phyloP scores from a whole-genome alignment of 1,284 basidiomycete genomes.

The Erythrobasidium hasegawianum region DNA sequence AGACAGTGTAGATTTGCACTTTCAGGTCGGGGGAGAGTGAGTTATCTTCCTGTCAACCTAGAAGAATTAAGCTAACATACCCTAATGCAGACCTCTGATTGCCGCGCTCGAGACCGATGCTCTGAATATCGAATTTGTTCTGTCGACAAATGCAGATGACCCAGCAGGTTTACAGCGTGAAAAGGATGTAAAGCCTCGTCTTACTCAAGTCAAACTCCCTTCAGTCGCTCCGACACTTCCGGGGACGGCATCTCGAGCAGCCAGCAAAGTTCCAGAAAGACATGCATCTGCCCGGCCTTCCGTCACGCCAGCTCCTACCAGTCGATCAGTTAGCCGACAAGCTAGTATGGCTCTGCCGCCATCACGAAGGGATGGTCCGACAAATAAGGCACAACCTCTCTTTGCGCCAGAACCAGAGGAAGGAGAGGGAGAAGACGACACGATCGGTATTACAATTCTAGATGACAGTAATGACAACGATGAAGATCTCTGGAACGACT shows the following conservation, averaged over 20 bases:
- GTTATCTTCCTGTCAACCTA: too few relatives aligned
- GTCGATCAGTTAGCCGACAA: neutral
- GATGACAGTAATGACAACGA: conserved; percentile 26
- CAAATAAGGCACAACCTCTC: conserved; percentile 15
- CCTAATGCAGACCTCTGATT: conserved; percentile 32
- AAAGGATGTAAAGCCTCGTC: conserved; percentile 31
- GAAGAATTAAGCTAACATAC: too few relatives aligned
- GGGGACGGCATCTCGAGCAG: neutral
- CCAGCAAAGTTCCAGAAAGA: neutral
- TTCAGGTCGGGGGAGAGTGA: conserved; percentile 35
- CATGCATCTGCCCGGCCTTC: neutral
- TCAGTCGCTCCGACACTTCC: neutral
- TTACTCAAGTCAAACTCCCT: conserved; percentile 11
- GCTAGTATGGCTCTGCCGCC: neutral
- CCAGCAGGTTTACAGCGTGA: conserved; percentile 28
- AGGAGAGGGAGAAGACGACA: conserved; percentile 9
- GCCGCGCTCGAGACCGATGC: conserved; percentile 14
- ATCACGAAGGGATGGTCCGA: neutral
- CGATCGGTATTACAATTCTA: too few relatives aligned
- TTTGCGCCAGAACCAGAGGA: neutral
- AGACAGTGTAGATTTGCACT: conserved; percentile 31
- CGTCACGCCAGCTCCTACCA: neutral
- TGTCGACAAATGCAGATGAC: conserved; percentile 30
- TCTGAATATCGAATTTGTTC: conserved; percentile 18
- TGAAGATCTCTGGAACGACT: conserved; percentile 19